Conservation (phyloP, 495 filamentous ascomycete genomes). For the Penicillium ucsense region DNA sequence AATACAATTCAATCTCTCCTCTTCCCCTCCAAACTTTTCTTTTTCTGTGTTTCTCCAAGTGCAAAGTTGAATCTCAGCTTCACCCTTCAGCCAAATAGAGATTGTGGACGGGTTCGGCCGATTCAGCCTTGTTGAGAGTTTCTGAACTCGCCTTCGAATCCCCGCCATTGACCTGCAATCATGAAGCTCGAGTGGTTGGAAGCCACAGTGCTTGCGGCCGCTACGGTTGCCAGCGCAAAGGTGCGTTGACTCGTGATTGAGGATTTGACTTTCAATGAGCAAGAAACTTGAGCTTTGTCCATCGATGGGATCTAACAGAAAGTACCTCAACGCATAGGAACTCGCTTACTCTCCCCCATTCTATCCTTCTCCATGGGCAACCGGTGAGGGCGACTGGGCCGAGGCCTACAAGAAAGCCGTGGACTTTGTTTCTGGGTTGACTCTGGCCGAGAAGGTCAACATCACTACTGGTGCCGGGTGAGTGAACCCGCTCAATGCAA, state of each 20-base stretch:
- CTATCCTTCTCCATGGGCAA: conserved; percentile 80
- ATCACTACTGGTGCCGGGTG: conserved; percentile 79
- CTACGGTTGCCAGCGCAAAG: conserved; percentile 29
- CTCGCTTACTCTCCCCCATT: conserved; percentile 47
- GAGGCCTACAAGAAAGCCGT: conserved; percentile 69
- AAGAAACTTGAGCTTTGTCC: neutral
- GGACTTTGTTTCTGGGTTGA: conserved; percentile 73
- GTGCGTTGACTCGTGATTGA: conserved; percentile 8
- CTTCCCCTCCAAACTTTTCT: neutral
- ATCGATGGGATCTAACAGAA: neutral
- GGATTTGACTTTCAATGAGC: neutral
- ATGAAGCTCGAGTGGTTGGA: conserved; percentile 36
- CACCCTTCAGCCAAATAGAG: too few species aligned
- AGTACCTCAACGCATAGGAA: conserved; percentile 12
- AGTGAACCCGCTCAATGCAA: conserved; percentile 4
- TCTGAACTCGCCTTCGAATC: neutral
- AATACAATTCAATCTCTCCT: neutral
- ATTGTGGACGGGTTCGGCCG: neutral
- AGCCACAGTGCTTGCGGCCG: conserved; percentile 23
- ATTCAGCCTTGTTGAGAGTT: conserved; percentile 1
- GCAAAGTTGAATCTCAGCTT: too few species aligned
- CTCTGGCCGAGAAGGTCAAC: conserved; percentile 85
- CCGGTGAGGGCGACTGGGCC: conserved; percentile 61
- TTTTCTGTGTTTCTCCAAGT: too few species aligned
- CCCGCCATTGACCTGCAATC: conserved; percentile 7